Conservation (phyloP, 1,139 yeast species). For the Suhomyces kunorum region DNA sequence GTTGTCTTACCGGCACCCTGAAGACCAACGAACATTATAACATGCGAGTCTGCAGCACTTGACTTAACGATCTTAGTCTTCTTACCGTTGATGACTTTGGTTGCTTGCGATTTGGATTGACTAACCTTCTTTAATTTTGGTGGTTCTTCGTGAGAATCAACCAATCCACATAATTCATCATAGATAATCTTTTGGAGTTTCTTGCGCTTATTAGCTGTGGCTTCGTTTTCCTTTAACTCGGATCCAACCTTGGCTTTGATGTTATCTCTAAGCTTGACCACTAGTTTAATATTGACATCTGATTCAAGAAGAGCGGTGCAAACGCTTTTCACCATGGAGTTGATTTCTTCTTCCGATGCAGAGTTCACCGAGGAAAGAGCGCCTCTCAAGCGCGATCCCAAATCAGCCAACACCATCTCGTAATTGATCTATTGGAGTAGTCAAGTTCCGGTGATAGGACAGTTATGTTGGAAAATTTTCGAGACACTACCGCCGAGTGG, state of each 20-base stretch:
- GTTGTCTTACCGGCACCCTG: constrained; percentile 99
- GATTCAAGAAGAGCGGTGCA: constrained; percentile 88
- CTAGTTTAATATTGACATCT: constrained; percentile 87
- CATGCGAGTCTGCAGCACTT: constrained; percentile 39
- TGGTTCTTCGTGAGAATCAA: constrained; percentile 67
- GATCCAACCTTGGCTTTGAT: constrained; percentile 58
- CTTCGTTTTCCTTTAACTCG: constrained; percentile 53
- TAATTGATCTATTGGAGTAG: background rate
- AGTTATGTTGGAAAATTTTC: constrained; percentile 13
- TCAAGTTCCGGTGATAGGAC: too few relatives aligned
- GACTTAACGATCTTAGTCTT: constrained; percentile 27
- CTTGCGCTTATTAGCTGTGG: constrained; percentile 66
- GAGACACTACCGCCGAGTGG: constrained; percentile 9
- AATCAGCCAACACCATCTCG: constrained; percentile 88
- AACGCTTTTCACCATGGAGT: constrained; percentile 74
- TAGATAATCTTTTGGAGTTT: constrained; percentile 88
- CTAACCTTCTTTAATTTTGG: constrained; percentile 78
- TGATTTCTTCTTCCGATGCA: constrained; percentile 44
- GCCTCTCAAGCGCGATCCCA: constrained; percentile 82
- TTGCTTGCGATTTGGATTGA: constrained; percentile 11
- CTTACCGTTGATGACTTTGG: constrained; percentile 32
- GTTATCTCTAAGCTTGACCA: constrained; percentile 72
- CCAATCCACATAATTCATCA: constrained; percentile 85
- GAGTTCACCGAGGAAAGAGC: constrained; percentile 60
- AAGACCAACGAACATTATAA: constrained; percentile 95